phyloP scores from a whole-genome alignment of 495 filamentous ascomycete genomes.

The Cudoniella acicularis region DNA sequence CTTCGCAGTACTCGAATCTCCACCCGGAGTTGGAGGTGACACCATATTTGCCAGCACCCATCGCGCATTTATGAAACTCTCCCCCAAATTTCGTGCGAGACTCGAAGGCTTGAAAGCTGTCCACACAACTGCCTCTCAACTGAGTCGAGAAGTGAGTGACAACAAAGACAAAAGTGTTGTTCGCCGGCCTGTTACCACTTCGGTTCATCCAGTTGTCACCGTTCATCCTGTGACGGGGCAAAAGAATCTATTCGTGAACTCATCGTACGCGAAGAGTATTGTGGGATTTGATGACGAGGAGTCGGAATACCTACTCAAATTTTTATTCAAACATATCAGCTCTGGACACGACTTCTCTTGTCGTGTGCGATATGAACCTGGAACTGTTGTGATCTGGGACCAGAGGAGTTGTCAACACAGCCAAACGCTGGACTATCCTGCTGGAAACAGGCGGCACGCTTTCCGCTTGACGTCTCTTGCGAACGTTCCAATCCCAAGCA shows the following conservation, averaged over 20 bases:
- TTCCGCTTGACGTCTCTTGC: background rate
- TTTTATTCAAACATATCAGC: constrained; percentile 40
- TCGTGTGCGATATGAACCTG: background rate
- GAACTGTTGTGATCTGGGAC: background rate
- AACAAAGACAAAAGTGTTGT: background rate
- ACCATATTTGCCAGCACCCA: constrained; percentile 54
- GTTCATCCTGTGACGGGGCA: constrained; percentile 66
- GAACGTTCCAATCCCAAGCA: background rate
- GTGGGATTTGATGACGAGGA: constrained; percentile 62
- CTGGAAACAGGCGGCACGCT: background rate
- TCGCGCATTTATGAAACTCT: constrained; percentile 51
- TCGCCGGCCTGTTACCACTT: background rate
- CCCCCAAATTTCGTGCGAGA: constrained; percentile 46
- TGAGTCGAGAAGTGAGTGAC: background rate
- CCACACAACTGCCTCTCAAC: constrained; percentile 11
- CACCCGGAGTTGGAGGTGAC: constrained; percentile 48
- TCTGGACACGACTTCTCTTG: background rate
- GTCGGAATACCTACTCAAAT: constrained; percentile 53
- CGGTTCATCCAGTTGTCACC: constrained; percentile 49
- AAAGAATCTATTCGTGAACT: constrained; percentile 64
- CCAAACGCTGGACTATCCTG: background rate
- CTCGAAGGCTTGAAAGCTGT: constrained; percentile 40
- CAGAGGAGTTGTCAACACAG: background rate
- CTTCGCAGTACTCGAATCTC: constrained; percentile 35
- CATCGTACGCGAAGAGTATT: constrained; percentile 55